Evolutionary conservation across 2,329 filamentous ascomycete species (phyloP).

Genomic region (Chlorencoelia australis): DNA sequence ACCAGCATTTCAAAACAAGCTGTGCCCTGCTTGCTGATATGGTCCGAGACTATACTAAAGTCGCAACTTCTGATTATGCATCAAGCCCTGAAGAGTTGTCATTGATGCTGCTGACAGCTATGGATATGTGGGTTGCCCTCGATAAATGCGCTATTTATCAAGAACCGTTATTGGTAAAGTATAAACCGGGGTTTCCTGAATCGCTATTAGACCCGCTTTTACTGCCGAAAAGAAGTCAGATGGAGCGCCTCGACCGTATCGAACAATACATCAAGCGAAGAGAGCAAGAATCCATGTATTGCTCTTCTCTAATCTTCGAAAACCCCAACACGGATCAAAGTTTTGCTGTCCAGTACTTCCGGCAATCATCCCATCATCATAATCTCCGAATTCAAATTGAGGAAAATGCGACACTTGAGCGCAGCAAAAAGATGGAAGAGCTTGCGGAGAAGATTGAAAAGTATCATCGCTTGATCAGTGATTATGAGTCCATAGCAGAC

Average conservation of each 20-base stretch:
- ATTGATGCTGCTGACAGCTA: slow-evolving; percentile 42
- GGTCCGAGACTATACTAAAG: slow-evolving; percentile 28
- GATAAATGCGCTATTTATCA: slow-evolving; percentile 36
- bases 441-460: slow-evolving; percentile 20
- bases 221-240: slow-evolving; percentile 34
- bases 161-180: slow-evolving; percentile 36
- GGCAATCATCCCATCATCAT: slow-evolving; percentile 34
- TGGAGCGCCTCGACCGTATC: slow-evolving; percentile 34
- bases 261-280: slow-evolving; percentile 37
- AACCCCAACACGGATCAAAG: slow-evolving; percentile 27
- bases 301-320: slow-evolving; percentile 33
- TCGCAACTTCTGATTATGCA: slow-evolving; percentile 27
- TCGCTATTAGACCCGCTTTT: slow-evolving; percentile 35
- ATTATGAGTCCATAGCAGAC: not conserved
- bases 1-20: slow-evolving; percentile 17
- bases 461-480: slow-evolving; percentile 15
- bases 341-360: slow-evolving; percentile 40
- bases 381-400: slow-evolving; percentile 30
- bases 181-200: slow-evolving; percentile 34
- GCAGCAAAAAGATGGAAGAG: slow-evolving; percentile 28
- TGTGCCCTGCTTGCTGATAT: slow-evolving; percentile 25
- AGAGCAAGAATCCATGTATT: slow-evolving; percentile 12
- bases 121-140: slow-evolving; percentile 49
- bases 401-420: slow-evolving; percentile 24
- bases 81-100: slow-evolving; percentile 38